Evolutionary conservation across 768 basidiomycete genomes (phyloP).

Genomic region (Rhodotorula paludigena): DNA sequence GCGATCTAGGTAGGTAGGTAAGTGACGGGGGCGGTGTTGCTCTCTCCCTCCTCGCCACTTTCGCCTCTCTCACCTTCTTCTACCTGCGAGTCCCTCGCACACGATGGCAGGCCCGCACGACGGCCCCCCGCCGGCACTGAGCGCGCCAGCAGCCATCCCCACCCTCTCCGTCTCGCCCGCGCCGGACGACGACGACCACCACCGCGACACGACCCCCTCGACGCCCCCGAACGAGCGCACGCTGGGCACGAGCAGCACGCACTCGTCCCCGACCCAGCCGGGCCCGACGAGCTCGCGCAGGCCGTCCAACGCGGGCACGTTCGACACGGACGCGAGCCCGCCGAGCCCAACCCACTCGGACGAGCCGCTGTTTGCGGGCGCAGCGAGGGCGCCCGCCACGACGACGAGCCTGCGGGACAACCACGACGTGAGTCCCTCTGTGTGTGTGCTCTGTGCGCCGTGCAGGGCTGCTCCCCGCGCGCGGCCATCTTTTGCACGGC

Average conservation of each 20-base stretch:
- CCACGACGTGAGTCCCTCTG: constrained; percentile 23
- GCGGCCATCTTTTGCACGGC: too few relatives aligned
- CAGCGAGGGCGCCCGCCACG: neutral
- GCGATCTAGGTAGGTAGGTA: too few relatives aligned
- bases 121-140: neutral
- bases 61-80: too few relatives aligned
- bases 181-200: neutral
- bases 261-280: neutral
- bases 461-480: too few relatives aligned
- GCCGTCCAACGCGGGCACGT: neutral
- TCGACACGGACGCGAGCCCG: neutral
- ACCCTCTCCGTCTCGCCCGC: neutral
- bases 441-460: too few relatives aligned
- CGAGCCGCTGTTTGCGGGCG: constrained; percentile 11
- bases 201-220: neutral
- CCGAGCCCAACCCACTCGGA: constrained; percentile 16
- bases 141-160: neutral
- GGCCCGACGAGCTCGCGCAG: neutral
- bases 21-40: too few relatives aligned
- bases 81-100: too few relatives aligned
- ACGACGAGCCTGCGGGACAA: constrained; percentile 22
- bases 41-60: too few relatives aligned
- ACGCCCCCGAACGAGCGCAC: neutral
- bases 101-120: too few relatives aligned
- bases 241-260: too few relatives aligned